Conservation (phyloP, 1,139 yeast genomes). For the Casaregolazyma lundiana region DNA sequence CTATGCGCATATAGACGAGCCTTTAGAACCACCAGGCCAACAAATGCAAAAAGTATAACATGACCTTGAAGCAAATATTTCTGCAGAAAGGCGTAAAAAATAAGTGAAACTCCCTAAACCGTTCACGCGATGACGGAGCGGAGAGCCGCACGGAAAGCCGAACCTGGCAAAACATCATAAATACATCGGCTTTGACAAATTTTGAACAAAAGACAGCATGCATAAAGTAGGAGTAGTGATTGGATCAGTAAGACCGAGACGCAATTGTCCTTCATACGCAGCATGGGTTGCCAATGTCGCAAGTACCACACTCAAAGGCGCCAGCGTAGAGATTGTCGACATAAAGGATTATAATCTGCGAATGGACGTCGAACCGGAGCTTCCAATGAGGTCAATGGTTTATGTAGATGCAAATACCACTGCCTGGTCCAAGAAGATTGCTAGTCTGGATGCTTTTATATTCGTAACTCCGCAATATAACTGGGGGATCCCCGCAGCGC, state of each 20-base stretch:
- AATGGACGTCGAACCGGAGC: neutral
- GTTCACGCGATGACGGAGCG: too few relatives aligned
- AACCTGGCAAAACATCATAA: too few relatives aligned
- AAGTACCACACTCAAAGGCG: neutral
- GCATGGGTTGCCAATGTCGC: neutral
- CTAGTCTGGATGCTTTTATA: slow-evolving; percentile 24
- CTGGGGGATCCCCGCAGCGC: slow-evolving; percentile 32
- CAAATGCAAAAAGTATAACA: too few relatives aligned
- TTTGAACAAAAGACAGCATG: too few relatives aligned
- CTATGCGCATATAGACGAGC: too few relatives aligned
- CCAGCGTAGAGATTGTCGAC: neutral
- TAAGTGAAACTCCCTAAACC: too few relatives aligned
- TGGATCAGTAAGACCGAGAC: neutral
- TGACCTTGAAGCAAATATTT: too few relatives aligned
- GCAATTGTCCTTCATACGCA: neutral
- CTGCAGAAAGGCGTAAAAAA: too few relatives aligned
- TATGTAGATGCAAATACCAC: slow-evolving; percentile 21
- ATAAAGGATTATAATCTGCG: neutral
- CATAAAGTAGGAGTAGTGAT: neutral
- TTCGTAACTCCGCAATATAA: slow-evolving; percentile 35
- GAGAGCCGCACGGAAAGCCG: too few relatives aligned
- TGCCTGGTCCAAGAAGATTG: slow-evolving; percentile 23
- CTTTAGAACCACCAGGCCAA: too few relatives aligned
- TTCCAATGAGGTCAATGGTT: neutral
- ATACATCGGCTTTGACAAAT: too few relatives aligned